Percentiles rank a stretch among this genome's conserved stretches.
Conservation (phyloP, 352 stramenopile genomes). For the Globisporangium nodosum region DNA sequence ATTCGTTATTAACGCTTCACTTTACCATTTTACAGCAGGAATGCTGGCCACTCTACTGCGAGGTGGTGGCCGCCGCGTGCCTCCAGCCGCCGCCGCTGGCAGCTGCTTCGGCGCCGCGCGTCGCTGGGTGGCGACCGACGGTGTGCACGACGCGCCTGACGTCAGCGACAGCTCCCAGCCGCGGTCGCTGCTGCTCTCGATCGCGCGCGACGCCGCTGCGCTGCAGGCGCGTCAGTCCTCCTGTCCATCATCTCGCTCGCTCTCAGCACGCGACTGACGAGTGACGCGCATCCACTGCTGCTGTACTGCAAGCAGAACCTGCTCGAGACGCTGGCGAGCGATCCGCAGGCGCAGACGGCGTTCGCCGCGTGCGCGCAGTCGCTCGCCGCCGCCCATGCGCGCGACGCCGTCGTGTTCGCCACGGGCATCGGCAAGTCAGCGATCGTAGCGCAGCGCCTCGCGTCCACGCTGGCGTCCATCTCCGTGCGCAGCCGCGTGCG, state of each 20-base stretch:
- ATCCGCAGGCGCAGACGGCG: constrained; percentile 15
- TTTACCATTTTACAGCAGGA: too few relatives aligned
- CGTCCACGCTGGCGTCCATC: constrained; percentile 65
- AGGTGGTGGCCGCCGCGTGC: too few relatives aligned
- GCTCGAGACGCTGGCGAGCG: constrained; percentile 23
- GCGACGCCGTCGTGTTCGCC: constrained; percentile 46
- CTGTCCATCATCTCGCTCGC: neutral
- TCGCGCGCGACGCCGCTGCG: constrained; percentile 11
- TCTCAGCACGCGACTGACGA: neutral
- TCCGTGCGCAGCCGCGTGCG: constrained; percentile 63
- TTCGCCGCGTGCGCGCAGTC: constrained; percentile 28
- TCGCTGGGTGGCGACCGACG: neutral
- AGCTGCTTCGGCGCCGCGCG: neutral
- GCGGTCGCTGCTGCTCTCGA: constrained; percentile 11
- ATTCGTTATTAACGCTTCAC: too few relatives aligned
- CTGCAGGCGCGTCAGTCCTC: constrained; percentile 5
- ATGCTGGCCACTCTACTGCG: too few relatives aligned
- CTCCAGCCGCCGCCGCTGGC: too few relatives aligned
- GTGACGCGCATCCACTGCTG: neutral
- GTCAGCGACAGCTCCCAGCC: too few relatives aligned
- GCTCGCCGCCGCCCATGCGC: constrained; percentile 39
- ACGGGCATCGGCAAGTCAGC: constrained; percentile 82
- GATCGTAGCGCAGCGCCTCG: constrained; percentile 62
- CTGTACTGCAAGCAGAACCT: constrained; percentile 24
- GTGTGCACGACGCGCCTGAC: too few relatives aligned